Conservation (phyloP, 2,329 filamentous ascomycete genomes). For the Botrytis fragariae region DNA sequence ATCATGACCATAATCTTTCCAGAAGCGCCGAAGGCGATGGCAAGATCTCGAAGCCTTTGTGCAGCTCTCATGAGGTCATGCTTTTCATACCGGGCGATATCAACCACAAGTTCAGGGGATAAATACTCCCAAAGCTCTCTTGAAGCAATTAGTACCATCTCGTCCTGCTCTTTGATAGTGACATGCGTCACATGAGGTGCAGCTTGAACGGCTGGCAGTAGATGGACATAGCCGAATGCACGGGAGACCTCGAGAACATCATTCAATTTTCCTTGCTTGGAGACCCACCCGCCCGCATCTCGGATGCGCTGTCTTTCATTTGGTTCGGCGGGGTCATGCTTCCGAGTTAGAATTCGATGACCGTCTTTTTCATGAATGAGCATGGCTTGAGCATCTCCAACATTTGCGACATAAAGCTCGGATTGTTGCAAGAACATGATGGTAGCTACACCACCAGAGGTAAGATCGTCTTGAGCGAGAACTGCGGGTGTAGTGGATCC, state of each 20-base stretch:
- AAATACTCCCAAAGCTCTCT: constrained; percentile 95
- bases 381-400: constrained; percentile 94
- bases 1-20: constrained; percentile 99
- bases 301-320: constrained; percentile 84
- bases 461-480: constrained; percentile 83
- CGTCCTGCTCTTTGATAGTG: constrained; percentile 80
- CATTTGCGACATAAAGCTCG: constrained; percentile 90
- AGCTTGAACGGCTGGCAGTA: constrained; percentile 90
- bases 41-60: constrained; percentile 89
- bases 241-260: constrained; percentile 87
- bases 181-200: constrained; percentile 79
- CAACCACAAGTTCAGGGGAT: constrained; percentile 83
- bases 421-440: constrained; percentile 86
- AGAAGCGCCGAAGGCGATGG: constrained; percentile 90
- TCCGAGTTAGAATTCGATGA: constrained; percentile 79
- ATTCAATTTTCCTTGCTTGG: constrained; percentile 89
- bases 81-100: constrained; percentile 83
- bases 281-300: constrained; percentile 93
- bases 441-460: constrained; percentile 87
- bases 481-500: constrained; percentile 70
- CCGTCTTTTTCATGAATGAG: constrained; percentile 86
- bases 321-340: constrained; percentile 89
- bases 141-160: constrained; percentile 89
- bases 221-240: constrained; percentile 89
- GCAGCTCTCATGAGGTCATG: constrained; percentile 91